A percentile compares a stretch with the other conserved stretches of the same genome.
Evolutionary conservation across 768 basidiomycete species (phyloP).

Genomic region (Tulasnella sp.): DNA sequence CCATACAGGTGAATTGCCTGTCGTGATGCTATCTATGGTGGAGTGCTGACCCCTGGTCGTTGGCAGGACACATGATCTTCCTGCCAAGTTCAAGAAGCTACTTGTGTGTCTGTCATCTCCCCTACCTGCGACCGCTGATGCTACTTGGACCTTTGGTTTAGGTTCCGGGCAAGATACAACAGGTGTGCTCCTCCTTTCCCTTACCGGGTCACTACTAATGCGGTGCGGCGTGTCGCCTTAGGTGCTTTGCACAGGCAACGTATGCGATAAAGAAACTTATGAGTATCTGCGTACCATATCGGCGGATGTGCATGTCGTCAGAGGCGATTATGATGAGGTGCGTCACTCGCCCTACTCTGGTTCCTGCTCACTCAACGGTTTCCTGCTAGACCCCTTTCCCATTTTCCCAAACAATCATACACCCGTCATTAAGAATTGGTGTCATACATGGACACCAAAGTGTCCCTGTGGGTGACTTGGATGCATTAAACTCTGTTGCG

Average conservation of each 20-base stretch:
- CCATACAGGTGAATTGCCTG: conserved; percentile 43
- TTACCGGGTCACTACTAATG: not conserved
- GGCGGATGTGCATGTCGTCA: conserved; percentile 80
- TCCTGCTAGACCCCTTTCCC: conserved; percentile 41
- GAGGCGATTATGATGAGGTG: conserved; percentile 95
- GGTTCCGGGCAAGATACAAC: conserved; percentile 92
- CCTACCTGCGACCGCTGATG: not conserved
- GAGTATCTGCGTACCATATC: conserved; percentile 93
- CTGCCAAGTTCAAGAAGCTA: conserved; percentile 93
- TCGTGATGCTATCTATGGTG: not conserved
- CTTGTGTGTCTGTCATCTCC: conserved; percentile 34
- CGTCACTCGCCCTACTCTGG: conserved; percentile 19
- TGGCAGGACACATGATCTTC: conserved; percentile 65
- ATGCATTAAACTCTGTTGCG: conserved; percentile 77
- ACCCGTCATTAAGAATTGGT: conserved; percentile 81
- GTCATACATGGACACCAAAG: conserved; percentile 90
- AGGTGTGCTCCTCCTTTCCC: conserved; percentile 24
- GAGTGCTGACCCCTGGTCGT: not conserved
- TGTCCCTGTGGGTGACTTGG: conserved; percentile 82
- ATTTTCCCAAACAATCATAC: conserved; percentile 63
- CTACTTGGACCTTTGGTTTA: conserved; percentile 10
- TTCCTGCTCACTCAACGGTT: not conserved
- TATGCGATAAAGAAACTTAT: conserved; percentile 94
- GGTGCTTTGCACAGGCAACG: conserved; percentile 93
- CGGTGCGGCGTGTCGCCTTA: not conserved